Evolutionary conservation across 176 grass and related monocot genomes (phyloP).

Genomic region (Oryza glaberrima): DNA sequence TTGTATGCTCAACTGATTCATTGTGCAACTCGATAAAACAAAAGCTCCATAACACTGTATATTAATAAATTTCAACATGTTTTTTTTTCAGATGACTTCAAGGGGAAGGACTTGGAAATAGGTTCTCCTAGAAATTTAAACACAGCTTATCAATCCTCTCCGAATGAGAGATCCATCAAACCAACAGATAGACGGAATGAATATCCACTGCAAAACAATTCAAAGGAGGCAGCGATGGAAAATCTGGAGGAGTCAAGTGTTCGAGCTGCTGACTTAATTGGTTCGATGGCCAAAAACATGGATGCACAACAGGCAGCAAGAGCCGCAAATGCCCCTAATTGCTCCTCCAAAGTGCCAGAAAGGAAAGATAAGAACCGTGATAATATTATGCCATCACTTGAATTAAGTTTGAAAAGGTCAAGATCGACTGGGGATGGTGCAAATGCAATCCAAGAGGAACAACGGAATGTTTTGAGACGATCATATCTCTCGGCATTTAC

Average conservation of each 20-base stretch:
- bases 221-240: constrained; percentile 39
- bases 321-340: constrained; percentile 47
- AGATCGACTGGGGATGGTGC: constrained; percentile 46
- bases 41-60: neutral
- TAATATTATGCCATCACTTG: constrained; percentile 54
- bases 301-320: constrained; percentile 41
- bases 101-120: constrained; percentile 78
- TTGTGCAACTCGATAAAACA: constrained; percentile 10
- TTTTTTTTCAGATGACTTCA: constrained; percentile 58
- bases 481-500: constrained; percentile 74
- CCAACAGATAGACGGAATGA: constrained; percentile 41
- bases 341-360: constrained; percentile 45
- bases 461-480: constrained; percentile 64
- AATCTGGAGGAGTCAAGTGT: constrained; percentile 50
- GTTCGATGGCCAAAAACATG: constrained; percentile 59
- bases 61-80: constrained; percentile 18
- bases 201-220: constrained; percentile 35
- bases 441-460: constrained; percentile 51
- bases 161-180: constrained; percentile 37
- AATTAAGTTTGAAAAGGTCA: constrained; percentile 76
- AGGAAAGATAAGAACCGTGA: constrained; percentile 47
- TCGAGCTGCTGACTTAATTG: constrained; percentile 73
- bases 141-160: constrained; percentile 36
- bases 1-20: constrained; percentile 15
- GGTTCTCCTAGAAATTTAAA: constrained; percentile 53